phyloP scores from a whole-genome alignment of 2,329 filamentous ascomycete genomes.

The Leptographium wingfieldii region DNA sequence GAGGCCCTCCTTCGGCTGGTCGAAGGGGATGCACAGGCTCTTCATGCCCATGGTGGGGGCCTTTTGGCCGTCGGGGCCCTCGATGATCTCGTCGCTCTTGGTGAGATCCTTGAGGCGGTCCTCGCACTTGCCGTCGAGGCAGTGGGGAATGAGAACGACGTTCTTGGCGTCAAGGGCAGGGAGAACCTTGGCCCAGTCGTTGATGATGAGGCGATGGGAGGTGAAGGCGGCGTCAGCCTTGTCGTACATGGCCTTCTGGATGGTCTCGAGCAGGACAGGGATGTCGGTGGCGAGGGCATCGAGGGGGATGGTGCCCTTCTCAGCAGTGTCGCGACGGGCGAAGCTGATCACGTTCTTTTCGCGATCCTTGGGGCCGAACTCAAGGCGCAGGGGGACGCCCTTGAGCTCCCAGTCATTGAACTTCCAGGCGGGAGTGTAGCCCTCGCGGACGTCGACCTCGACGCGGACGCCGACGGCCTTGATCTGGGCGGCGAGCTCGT shows the following conservation, averaged over 20 bases:
- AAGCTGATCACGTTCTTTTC: slow-evolving; percentile 74
- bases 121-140: slow-evolving; percentile 69
- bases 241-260: slow-evolving; percentile 69
- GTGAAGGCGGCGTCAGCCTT: slow-evolving; percentile 69
- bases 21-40: slow-evolving; percentile 63
- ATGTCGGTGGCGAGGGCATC: slow-evolving; percentile 60
- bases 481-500: slow-evolving; percentile 56
- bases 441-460: slow-evolving; percentile 74
- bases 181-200: slow-evolving; percentile 82
- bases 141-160: slow-evolving; percentile 83
- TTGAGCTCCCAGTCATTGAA: slow-evolving; percentile 99
- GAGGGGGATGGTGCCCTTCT: slow-evolving; percentile 71
- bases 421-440: slow-evolving; percentile 92
- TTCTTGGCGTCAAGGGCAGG: slow-evolving; percentile 87
- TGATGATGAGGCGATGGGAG: slow-evolving; percentile 68
- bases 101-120: slow-evolving; percentile 91
- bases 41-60: slow-evolving; percentile 52
- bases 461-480: slow-evolving; percentile 63
- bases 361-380: slow-evolving; percentile 91
- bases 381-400: slow-evolving; percentile 84
- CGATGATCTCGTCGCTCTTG: slow-evolving; percentile 50
- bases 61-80: slow-evolving; percentile 40
- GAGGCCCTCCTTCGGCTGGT: slow-evolving; percentile 70
- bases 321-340: slow-evolving; percentile 75
- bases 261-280: slow-evolving; percentile 72